phyloP scores from a whole-genome alignment of 2,329 filamentous ascomycete species.

The Grosmannia clavigera region DNA sequence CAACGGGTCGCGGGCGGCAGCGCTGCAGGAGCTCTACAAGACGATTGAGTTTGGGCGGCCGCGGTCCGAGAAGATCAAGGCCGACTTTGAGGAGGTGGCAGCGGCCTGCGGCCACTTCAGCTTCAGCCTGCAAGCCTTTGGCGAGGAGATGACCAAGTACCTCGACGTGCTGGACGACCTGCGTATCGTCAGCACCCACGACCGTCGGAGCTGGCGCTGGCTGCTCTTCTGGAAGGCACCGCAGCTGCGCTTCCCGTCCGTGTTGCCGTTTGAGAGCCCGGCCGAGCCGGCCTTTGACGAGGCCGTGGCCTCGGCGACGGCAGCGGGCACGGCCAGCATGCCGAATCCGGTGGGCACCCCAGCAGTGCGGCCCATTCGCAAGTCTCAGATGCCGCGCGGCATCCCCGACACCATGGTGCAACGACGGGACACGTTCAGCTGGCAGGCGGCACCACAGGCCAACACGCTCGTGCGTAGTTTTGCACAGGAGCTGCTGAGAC shows the following conservation, averaged over 20 bases:
- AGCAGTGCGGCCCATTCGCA: conserved; percentile 34
- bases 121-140: conserved; percentile 81
- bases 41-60: conserved; percentile 60
- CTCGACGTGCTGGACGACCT: conserved; percentile 76
- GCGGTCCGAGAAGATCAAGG: conserved; percentile 63
- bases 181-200: conserved; percentile 55
- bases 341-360: conserved; percentile 1
- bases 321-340: background rate
- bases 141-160: conserved; percentile 76
- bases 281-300: background rate
- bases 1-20: conserved; percentile 59
- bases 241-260: conserved; percentile 9
- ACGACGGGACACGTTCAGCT: conserved; percentile 40
- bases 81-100: conserved; percentile 92
- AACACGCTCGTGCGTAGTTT: conserved; percentile 29
- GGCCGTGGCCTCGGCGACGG: background rate
- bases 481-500: conserved; percentile 33
- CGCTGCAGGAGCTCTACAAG: conserved; percentile 68
- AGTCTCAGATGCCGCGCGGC: conserved; percentile 42
- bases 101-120: conserved; percentile 97
- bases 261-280: conserved; percentile 23
- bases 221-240: conserved; percentile 56
- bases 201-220: conserved; percentile 67
- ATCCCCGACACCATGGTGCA: conserved; percentile 41
- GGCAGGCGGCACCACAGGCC: conserved; percentile 39